Base-by-base conservation (phyloP, 2,329 filamentous ascomycete genomes). In the Venturia oleaginea region DNA sequence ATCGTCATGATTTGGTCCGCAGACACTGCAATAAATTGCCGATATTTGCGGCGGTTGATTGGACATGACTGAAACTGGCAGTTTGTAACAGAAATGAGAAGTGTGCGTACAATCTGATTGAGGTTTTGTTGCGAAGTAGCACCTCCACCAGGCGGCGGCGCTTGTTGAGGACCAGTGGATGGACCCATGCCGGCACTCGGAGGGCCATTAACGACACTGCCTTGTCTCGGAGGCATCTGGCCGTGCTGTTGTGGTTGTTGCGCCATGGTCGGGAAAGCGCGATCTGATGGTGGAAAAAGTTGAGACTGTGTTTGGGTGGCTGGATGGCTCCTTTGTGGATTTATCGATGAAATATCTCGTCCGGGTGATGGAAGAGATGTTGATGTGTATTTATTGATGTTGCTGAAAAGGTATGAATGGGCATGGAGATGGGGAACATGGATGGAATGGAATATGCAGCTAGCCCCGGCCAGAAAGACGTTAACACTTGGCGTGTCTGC, bases 61-160 rank as follows among this genome's bases (percentile, higher is more conserved):
- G 38, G 38, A 17, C 38, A 48, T 24, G 5, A 24, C 1, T 4
- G 43, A 48, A 4, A 11, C 43, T 22, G 19, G 22, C 6, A 24
- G 13, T 8, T 10, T 24, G 43, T n/a, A 48, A n/a, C 43, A 48
- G 19, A 48, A 48, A 48, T n/a, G 24, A 54, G 24, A 4, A 30
- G 8, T 30, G 30, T 32, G 24, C 92, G 84, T 83, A 97, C 93
- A 76, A 97, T 97, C 70, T 96, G 92, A 71, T 97, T 97, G 1
- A 97, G 77, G 72, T 97, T 96, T 71, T 95, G 91, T 67, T 93
- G 91, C 2, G 89, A 91, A 77, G 91, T 87, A 17, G 75, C 76
- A 59, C 79, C 73, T 65, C 80, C 75, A 69, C 76, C 67, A 65
- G 75, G 71, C 67, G 79, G 75, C 66, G 81, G 78, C 67, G 80